Percentiles rank a stretch among this genome's conserved stretches.
phyloP scores from a whole-genome alignment of 495 filamentous ascomycete species.

The Pseudoneurospora amorphoporcata region DNA sequence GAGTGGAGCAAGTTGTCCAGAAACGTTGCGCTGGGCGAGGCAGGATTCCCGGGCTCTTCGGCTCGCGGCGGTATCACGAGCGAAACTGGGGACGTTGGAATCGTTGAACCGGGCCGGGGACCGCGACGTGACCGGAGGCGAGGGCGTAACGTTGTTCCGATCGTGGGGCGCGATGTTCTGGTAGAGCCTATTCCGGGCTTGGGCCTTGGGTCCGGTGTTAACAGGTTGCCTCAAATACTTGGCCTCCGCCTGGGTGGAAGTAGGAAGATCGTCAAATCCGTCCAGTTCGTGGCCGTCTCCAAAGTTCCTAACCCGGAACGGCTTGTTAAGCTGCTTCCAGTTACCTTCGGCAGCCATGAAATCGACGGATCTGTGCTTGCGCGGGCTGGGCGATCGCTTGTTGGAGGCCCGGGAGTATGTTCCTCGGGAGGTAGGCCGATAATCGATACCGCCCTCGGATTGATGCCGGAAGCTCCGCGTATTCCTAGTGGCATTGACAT shows the following conservation, averaged over 20 bases:
- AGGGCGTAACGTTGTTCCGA: constrained; percentile 37
- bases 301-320: constrained; percentile 64
- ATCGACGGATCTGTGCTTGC: constrained; percentile 27
- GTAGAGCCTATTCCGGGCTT: constrained; percentile 49
- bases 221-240: constrained; percentile 73
- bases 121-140: constrained; percentile 41
- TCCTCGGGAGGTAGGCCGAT: constrained; percentile 44
- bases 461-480: constrained; percentile 62
- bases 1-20: constrained; percentile 50
- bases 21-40: constrained; percentile 47
- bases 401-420: constrained; percentile 37
- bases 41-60: constrained; percentile 83
- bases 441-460: constrained; percentile 49
- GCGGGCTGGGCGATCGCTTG: constrained; percentile 47
- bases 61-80: constrained; percentile 85
- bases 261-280: constrained; percentile 89
- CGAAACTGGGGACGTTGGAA: constrained; percentile 60
- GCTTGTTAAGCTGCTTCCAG: constrained; percentile 57
- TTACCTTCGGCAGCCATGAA: constrained; percentile 29
- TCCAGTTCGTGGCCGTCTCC: constrained; percentile 90
- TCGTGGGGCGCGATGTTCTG: constrained; percentile 41
- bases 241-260: constrained; percentile 69
- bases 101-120: constrained; percentile 44
- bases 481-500: constrained; percentile 54
- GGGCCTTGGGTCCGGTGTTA: constrained; percentile 56